Evolutionary conservation across 768 basidiomycete genomes (phyloP).

Genomic region (Rhodosporidiobolus sp.): DNA sequence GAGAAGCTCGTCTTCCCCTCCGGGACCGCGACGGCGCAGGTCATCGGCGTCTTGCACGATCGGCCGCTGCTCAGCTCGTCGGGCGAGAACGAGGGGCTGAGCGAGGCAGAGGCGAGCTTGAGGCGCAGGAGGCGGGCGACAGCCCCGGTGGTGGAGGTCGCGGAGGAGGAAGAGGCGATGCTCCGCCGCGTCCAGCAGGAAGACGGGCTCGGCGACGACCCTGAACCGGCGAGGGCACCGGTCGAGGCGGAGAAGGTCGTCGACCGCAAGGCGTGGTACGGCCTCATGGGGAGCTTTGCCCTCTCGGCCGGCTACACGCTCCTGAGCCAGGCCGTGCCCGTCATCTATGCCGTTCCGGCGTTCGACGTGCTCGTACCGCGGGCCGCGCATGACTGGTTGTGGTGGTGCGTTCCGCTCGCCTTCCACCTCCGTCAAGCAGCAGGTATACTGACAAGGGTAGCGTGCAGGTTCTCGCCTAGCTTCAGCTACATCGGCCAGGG

Average conservation of each 20-base stretch:
- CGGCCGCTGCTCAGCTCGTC: conserved; percentile 25
- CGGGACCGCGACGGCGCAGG: conserved; percentile 91
- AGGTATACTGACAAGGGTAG: too few relatives aligned
- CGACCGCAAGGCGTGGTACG: conserved; percentile 68
- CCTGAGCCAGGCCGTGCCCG: conserved; percentile 81
- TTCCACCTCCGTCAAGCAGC: too few relatives aligned
- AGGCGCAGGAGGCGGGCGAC: background rate
- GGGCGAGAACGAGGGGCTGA: conserved; percentile 13
- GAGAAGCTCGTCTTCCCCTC: conserved; percentile 92
- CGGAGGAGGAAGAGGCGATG: conserved; percentile 1
- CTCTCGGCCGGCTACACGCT: conserved; percentile 78
- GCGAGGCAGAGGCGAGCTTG: conserved; percentile 19
- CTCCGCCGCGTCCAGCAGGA: conserved; percentile 1
- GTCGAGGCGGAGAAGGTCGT: conserved; percentile 44
- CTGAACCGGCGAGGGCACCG: conserved; percentile 43
- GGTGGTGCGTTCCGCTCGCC: conserved; percentile 56
- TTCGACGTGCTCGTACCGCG: conserved; percentile 65
- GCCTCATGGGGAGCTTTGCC: conserved; percentile 72
- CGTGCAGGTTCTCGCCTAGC: conserved; percentile 69
- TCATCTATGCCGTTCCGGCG: conserved; percentile 78
- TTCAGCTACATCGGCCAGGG: conserved; percentile 75
- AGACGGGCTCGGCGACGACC: conserved; percentile 27
- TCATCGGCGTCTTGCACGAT: conserved; percentile 83
- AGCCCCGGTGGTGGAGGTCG: background rate
- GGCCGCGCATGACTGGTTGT: conserved; percentile 82